These are phyloP conservation scores for Elaphomyces granulatus DNA, from an alignment of 495 filamentous ascomycete species.

Conservation along the genomic window DNA sequence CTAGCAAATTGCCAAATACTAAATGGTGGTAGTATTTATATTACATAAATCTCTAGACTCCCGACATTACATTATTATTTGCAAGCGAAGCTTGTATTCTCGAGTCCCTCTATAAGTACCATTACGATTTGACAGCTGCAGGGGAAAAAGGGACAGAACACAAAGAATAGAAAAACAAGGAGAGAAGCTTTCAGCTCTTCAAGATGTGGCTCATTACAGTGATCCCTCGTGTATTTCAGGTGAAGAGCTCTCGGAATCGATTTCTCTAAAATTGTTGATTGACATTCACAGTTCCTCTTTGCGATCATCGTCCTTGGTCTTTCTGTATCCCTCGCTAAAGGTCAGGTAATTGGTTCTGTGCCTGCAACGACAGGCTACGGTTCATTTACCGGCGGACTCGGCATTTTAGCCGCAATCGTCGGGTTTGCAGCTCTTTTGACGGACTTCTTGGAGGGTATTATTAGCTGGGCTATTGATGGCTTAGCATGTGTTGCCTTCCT, in stretches of 20 bases:
- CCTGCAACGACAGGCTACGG: slow-evolving; percentile 30
- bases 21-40: too few species aligned
- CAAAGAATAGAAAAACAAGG: too few species aligned
- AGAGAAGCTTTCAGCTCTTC: too few species aligned
- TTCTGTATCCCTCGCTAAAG: slow-evolving; percentile 30
- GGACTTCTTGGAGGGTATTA: slow-evolving; percentile 23
- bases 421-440: slow-evolving; percentile 26
- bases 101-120: too few species aligned
- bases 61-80: too few species aligned
- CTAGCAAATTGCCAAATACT: too few species aligned
- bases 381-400: slow-evolving; percentile 35
- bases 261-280: neutral
- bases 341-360: slow-evolving; percentile 21
- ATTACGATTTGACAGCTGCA: too few species aligned
- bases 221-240: neutral
- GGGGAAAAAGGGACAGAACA: too few species aligned
- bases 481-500: slow-evolving; percentile 31
- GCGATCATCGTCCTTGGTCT: slow-evolving; percentile 32
- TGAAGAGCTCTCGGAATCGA: neutral
- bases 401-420: slow-evolving; percentile 26
- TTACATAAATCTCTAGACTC: too few species aligned
- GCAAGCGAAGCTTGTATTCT: too few species aligned
- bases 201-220: neutral
- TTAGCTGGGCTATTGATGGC: slow-evolving; percentile 29
- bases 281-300: slow-evolving; percentile 26